phyloP scores from a whole-genome alignment of 371 early-diverging fungal genomes.

The Syncephalastrum racemosum region DNA sequence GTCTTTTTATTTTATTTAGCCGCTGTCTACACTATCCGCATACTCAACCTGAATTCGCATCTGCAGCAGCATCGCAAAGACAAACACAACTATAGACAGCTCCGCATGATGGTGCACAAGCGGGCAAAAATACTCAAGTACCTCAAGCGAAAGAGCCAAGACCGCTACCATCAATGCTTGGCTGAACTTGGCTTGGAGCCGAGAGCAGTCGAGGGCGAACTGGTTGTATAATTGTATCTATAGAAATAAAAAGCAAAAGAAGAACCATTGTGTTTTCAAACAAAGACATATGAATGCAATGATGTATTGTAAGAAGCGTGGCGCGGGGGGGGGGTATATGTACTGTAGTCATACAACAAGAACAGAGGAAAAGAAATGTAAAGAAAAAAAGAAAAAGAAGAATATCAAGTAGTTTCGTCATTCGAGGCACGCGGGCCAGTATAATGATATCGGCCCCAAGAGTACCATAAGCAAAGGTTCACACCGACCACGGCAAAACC shows the following conservation, averaged over 20 bases:
- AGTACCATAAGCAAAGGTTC: constrained; percentile 21
- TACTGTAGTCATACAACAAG: too few relatives aligned
- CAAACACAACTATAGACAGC: constrained; percentile 79
- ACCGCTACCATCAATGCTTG: constrained; percentile 71
- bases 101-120: constrained; percentile 78
- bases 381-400: too few relatives aligned
- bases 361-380: too few relatives aligned
- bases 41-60: constrained; percentile 84
- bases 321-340: too few relatives aligned
- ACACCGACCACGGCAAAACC: constrained; percentile 11
- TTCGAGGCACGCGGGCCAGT: constrained; percentile 25
- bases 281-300: too few relatives aligned
- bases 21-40: constrained; percentile 87
- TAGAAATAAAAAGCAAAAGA: too few relatives aligned
- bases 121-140: constrained; percentile 88
- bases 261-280: too few relatives aligned
- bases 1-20: constrained; percentile 52
- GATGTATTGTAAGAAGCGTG: too few relatives aligned
- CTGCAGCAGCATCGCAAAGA: constrained; percentile 81
- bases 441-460: constrained; percentile 29
- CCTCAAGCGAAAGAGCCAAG: constrained; percentile 72
- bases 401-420: constrained; percentile 12
- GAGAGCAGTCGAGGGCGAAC: constrained; percentile 68
- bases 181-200: constrained; percentile 71
- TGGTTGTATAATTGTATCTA: too few relatives aligned